phyloP scores from a whole-genome alignment of 805 yeast genomes.

The Candida schatavii region DNA sequence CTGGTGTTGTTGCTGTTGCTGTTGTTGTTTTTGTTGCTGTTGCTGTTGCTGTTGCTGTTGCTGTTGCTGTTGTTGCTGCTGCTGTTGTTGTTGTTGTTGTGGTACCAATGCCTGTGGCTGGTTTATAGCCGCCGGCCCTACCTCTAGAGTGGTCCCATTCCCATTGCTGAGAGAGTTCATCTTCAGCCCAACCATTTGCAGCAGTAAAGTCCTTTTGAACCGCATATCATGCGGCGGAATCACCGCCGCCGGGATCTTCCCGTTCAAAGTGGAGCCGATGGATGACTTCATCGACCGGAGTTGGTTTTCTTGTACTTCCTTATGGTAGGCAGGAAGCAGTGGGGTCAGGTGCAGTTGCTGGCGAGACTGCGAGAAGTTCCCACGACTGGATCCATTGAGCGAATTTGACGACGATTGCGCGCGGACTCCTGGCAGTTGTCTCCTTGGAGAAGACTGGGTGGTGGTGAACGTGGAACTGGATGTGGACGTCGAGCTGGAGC shows the following conservation, averaged over 20 bases:
- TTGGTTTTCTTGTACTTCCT: slow-evolving; percentile 1
- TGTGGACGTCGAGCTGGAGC: neutral
- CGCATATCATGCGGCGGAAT: slow-evolving; percentile 23
- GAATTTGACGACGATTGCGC: neutral
- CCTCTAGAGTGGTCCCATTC: neutral
- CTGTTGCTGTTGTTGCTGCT: slow-evolving; percentile 9
- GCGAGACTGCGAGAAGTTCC: neutral
- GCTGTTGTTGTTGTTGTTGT: slow-evolving; percentile 2
- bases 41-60: slow-evolving; percentile 2
- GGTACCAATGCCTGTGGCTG: slow-evolving; percentile 6
- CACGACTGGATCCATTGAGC: neutral
- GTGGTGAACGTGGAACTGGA: neutral
- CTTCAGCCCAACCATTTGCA: slow-evolving; percentile 1
- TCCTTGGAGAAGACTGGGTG: neutral
- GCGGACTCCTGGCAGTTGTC: neutral
- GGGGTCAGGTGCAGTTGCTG: neutral
- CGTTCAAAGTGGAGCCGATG: neutral
- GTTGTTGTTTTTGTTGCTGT: slow-evolving; percentile 5
- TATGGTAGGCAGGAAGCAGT: slow-evolving; percentile 5
- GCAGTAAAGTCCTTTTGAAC: slow-evolving; percentile 13
- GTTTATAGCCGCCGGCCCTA: slow-evolving; percentile 6
- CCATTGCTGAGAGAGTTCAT: neutral
- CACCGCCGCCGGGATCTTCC: slow-evolving; percentile 21
- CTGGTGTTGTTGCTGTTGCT: slow-evolving; percentile 8
- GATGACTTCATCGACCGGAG: slow-evolving; percentile 1